These are phyloP conservation scores for Talaromyces liani DNA, from an alignment of 495 filamentous ascomycete genomes.

Conservation along the genomic window DNA sequence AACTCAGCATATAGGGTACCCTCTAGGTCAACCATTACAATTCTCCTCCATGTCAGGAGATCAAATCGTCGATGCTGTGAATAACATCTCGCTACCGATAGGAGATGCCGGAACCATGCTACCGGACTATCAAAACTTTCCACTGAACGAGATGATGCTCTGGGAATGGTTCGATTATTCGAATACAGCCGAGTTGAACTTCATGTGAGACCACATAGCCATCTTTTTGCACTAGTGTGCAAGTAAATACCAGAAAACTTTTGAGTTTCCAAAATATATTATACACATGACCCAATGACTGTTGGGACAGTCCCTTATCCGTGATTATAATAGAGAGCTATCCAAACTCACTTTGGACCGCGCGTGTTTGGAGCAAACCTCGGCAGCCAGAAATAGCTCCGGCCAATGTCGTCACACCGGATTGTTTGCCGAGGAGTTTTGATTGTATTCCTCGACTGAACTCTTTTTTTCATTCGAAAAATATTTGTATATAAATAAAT, in stretches of 20 bases:
- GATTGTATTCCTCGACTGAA: neutral
- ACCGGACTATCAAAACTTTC: conserved; percentile 31
- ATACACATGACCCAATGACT: neutral
- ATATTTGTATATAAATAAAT: neutral
- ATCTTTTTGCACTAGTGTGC: neutral
- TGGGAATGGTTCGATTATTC: conserved; percentile 57
- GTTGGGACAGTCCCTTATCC: neutral
- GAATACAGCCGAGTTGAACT: conserved; percentile 34
- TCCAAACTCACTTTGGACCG: neutral
- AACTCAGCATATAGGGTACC: neutral
- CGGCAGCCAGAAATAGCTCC: conserved; percentile 38
- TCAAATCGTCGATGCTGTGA: conserved; percentile 56
- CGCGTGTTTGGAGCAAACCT: conserved; percentile 7
- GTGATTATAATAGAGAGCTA: neutral
- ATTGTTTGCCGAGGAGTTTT: neutral
- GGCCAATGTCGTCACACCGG: conserved; percentile 14
- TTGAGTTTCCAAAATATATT: neutral
- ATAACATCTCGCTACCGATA: conserved; percentile 49
- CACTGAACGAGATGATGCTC: conserved; percentile 46
- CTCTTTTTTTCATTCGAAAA: neutral
- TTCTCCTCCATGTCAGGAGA: conserved; percentile 63
- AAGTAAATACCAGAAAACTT: neutral
- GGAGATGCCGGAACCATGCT: conserved; percentile 30
- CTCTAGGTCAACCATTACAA: conserved; percentile 42
- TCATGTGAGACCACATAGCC: conserved; percentile 9